Conservation (phyloP, 2,329 filamentous ascomycete genomes). For the Lachnellula subtilissima region DNA sequence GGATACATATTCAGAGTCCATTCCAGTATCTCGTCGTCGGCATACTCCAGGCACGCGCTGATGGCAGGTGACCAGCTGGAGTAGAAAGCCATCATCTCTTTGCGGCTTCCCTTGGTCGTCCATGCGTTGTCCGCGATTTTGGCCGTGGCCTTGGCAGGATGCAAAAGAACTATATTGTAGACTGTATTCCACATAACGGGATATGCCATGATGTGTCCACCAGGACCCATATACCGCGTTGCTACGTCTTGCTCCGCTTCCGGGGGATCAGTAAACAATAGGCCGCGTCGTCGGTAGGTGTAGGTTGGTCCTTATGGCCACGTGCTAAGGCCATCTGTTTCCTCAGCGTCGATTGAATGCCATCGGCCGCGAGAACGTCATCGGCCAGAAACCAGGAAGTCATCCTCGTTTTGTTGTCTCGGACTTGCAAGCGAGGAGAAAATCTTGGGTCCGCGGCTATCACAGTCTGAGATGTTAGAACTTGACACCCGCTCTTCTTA, state of each 20-base stretch:
- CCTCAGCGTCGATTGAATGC: constrained; percentile 47
- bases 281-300: constrained; percentile 48
- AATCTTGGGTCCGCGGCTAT: no score
- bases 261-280: constrained; percentile 50
- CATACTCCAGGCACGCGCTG: not conserved
- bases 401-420: not conserved
- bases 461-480: not conserved
- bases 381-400: constrained; percentile 37
- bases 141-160: constrained; percentile 30
- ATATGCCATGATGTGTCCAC: constrained; percentile 28
- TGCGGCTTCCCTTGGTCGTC: constrained; percentile 2
- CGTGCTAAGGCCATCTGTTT: constrained; percentile 34
- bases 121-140: not conserved
- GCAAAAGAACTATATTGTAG: constrained; percentile 23
- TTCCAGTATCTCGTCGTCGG: constrained; percentile 5
- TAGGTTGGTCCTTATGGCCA: constrained; percentile 31
- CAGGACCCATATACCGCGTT: constrained; percentile 25
- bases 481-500: not conserved
- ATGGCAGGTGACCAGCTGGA: constrained; percentile 2
- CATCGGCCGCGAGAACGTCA: constrained; percentile 48
- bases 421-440: no score
- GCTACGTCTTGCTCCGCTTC: constrained; percentile 48
- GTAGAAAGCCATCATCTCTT: constrained; percentile 7
- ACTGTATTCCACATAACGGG: constrained; percentile 19
- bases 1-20: constrained; percentile 4